A percentile compares a stretch with the other conserved stretches of the same genome.
Evolutionary conservation across 768 basidiomycete species (phyloP).

Genomic region (Tulasnella sp.): DNA sequence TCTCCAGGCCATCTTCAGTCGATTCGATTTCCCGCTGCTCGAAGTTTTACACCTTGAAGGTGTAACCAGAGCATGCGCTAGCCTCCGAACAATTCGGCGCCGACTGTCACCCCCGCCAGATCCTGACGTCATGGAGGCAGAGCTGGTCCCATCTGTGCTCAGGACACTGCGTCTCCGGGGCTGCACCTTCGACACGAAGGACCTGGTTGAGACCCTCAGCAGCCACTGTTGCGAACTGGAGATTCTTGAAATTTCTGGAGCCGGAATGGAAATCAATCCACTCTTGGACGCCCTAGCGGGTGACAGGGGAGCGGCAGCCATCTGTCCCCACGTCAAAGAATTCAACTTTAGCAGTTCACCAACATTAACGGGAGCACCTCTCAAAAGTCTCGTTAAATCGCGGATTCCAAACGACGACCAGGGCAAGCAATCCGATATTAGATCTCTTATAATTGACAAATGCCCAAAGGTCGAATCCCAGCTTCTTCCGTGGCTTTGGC

Average conservation of each 20-base stretch:
- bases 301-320: neutral
- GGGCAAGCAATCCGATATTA: neutral
- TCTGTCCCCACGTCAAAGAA: slow-evolving; percentile 21
- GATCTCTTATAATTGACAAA: slow-evolving; percentile 19
- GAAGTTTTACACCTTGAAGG: neutral
- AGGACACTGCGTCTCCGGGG: neutral
- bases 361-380: slow-evolving; percentile 23
- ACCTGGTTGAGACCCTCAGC: neutral
- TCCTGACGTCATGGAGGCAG: neutral
- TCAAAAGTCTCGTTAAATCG: slow-evolving; percentile 29
- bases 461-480: slow-evolving; percentile 29
- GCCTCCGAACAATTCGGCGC: neutral
- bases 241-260: slow-evolving; percentile 7
- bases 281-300: slow-evolving; percentile 10
- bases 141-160: neutral
- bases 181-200: slow-evolving; percentile 15
- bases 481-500: slow-evolving; percentile 28
- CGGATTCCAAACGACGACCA: slow-evolving; percentile 14
- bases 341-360: slow-evolving; percentile 7
- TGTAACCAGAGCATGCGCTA: neutral
- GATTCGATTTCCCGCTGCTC: neutral
- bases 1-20: neutral
- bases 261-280: slow-evolving; percentile 13
- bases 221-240: neutral
- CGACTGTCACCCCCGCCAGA: neutral